Conservation (phyloP, 441 rosid species). For the Jatropha podagrica region DNA sequence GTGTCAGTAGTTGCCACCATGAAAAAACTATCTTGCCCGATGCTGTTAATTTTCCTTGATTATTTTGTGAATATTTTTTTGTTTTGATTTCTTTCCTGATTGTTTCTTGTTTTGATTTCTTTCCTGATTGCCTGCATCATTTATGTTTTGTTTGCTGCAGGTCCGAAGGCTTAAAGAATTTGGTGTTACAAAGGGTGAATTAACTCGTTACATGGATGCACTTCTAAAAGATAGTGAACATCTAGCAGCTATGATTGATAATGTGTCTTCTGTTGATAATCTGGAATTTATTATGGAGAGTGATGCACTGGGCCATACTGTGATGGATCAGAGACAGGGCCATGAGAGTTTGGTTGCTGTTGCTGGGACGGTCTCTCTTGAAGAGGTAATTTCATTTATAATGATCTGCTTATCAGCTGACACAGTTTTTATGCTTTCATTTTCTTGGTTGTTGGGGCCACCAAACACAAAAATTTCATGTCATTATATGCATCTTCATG, state of each 20-base stretch:
- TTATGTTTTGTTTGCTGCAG: slow-evolving; percentile 43
- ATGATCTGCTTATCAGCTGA: slow-evolving; percentile 16
- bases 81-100: background rate
- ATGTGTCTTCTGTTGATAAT: slow-evolving; percentile 98
- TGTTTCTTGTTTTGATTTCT: slow-evolving; percentile 2
- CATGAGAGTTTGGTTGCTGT: slow-evolving; percentile 90
- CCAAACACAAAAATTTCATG: background rate
- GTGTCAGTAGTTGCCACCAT: background rate
- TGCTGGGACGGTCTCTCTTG: slow-evolving; percentile 90
- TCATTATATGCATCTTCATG: background rate
- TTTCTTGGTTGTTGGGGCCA: slow-evolving; percentile 1
- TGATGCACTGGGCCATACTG: slow-evolving; percentile 90
- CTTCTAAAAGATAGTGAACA: slow-evolving; percentile 98
- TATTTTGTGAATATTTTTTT: slow-evolving; percentile 4
- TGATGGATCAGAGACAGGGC: slow-evolving; percentile 99
- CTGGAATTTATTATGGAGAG: slow-evolving; percentile 99
- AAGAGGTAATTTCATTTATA: slow-evolving; percentile 56
- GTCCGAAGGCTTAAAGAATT: slow-evolving; percentile 98
- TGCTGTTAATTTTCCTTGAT: slow-evolving; percentile 7
- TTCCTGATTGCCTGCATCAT: slow-evolving; percentile 19
- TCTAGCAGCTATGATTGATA: slow-evolving; percentile 96
- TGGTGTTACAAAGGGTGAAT: slow-evolving; percentile 98
- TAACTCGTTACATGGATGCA: slow-evolving; percentile 97
- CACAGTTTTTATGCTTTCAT: background rate
- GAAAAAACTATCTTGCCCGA: background rate